Base-by-base conservation (phyloP, 805 yeast genomes). In the Saturnispora gosingensis region DNA sequence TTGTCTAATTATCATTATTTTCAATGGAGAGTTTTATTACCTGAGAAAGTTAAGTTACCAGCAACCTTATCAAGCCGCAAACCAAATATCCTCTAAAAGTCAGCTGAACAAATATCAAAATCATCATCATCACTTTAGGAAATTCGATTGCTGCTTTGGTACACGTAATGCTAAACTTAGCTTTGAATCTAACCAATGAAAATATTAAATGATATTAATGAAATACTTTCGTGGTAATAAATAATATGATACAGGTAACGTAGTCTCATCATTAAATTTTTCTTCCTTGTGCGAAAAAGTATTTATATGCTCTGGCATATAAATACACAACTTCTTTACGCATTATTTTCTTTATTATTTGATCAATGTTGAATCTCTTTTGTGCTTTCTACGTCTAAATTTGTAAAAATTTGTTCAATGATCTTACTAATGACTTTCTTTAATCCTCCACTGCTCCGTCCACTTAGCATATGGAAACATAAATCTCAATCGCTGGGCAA, bases 141-240 rank as follows among this genome's bases (percentile, higher is more conserved):
- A 93, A 91, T 2, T 96, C 98, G 30, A 91, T 88, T 0, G 98
- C 97, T 0, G 93, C 98, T 54, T 75, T 80, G 0, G 97, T 88
- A 62, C 83, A 78, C 0, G 95, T 85, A 34, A 91, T 88, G 0
- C 82, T 93, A 57, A 88, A 84, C 63, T 93, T 98, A 0, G 80
- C 84, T 1, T 77, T 84, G 48, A 83, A 83, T 0, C 91, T 93
- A 22, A 81, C 57, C 4, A 85, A 63, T 53, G 87, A 82, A 18
- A 88, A 68, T 1, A 63, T 48, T 0, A 85, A 65, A 59, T 83
- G 91, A 1, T 80, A n/a, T n/a, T 52, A 34, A 75, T 65, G 18
- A 87, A 69, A 75, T 78, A 76, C 58, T 73, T 77, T 27, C 66
- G 63, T 8, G 51, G 51, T 7, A 48, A 22, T 11, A 22, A 13